phyloP scores from a whole-genome alignment of 2,329 filamentous ascomycete species.

The Penicillium brevicompactum region DNA sequence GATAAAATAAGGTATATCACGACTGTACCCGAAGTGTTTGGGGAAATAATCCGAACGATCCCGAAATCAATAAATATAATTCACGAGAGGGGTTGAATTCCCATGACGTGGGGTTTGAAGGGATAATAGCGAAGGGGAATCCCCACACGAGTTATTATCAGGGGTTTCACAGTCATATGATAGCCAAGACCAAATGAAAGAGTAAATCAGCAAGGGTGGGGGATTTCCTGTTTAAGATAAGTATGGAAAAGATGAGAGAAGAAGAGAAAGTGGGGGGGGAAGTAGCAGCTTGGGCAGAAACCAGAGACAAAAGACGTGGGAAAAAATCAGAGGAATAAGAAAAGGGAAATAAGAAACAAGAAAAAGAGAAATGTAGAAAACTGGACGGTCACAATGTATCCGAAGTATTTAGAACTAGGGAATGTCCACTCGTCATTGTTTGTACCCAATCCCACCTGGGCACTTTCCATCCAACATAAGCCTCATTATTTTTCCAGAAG shows the following conservation, averaged over 20 bases:
- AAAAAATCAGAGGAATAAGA: too few relatives aligned
- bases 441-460: conserved; percentile 4
- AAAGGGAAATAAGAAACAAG: too few relatives aligned
- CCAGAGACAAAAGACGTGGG: background rate
- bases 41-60: conserved; percentile 2
- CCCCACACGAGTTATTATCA: background rate
- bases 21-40: background rate
- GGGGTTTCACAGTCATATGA: conserved; percentile 3
- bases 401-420: conserved; percentile 7
- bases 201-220: conserved; percentile 1
- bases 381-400: conserved; percentile 8
- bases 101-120: conserved; percentile 17
- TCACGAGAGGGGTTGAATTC: conserved; percentile 13
- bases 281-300: background rate
- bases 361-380: conserved; percentile 7
- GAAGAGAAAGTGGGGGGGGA: background rate
- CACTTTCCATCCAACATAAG: background rate
- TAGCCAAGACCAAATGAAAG: background rate
- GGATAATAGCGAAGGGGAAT: conserved; percentile 1
- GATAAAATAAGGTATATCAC: conserved; percentile 4
- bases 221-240: conserved; percentile 2
- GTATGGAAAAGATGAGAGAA: background rate
- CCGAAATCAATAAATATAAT: background rate
- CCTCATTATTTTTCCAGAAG: background rate
- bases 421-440: conserved; percentile 9